Percentiles rank a stretch among this genome's conserved stretches.
These are phyloP conservation scores for Phalaenopsis hybrid DNA, from an alignment of 116 monocot genomes.

Conservation along the genomic window DNA sequence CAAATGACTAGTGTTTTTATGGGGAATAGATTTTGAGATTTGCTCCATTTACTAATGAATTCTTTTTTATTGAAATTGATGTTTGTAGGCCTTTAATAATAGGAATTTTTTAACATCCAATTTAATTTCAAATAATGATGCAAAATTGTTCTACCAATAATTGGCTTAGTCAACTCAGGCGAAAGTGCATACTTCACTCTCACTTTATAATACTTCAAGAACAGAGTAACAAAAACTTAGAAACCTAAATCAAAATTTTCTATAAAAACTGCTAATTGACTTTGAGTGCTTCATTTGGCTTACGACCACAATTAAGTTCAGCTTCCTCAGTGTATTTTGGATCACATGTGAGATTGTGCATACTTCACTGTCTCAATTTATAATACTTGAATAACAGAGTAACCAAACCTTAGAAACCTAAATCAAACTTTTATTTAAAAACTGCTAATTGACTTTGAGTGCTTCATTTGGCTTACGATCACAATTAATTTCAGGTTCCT, in stretches of 20 bases:
- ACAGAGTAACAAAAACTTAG: background rate
- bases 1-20: background rate
- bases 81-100: background rate
- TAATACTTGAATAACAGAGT: background rate
- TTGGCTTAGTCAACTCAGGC: background rate
- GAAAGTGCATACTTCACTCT: background rate
- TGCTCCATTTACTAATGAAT: background rate
- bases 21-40: background rate
- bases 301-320: constrained; percentile 15
- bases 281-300: background rate
- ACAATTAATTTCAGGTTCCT: constrained; percentile 56
- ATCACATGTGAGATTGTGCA: constrained; percentile 43
- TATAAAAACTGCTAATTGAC: background rate
- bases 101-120: background rate
- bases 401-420: background rate
- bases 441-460: background rate
- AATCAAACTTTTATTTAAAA: background rate
- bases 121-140: background rate
- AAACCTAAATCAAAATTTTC: background rate
- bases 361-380: background rate
- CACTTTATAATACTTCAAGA: background rate
- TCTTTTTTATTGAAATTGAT: background rate
- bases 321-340: constrained; percentile 96
- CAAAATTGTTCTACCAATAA: background rate
- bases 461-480: background rate